Percentiles rank a stretch among this genome's conserved stretches.
Conservation (phyloP, 768 basidiomycete species). For the Psilocybe azurescens region DNA sequence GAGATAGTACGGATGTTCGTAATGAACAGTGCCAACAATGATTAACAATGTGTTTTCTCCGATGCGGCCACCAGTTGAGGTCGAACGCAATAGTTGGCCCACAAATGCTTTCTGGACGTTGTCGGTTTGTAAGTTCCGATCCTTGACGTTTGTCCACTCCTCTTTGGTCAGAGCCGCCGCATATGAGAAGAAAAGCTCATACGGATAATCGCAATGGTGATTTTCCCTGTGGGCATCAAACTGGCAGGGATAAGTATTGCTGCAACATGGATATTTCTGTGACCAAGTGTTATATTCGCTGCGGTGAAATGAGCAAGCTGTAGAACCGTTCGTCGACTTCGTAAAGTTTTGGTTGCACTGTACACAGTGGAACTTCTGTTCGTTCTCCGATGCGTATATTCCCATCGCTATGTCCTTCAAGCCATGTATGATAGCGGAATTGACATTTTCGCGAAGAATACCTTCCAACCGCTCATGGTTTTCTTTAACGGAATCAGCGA, state of each 20-base stretch:
- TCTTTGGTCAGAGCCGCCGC: conserved; percentile 35
- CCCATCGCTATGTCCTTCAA: conserved; percentile 40
- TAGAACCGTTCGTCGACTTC: conserved; percentile 41
- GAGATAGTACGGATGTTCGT: conserved; percentile 39
- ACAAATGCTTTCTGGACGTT: conserved; percentile 32
- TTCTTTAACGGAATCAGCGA: conserved; percentile 38
- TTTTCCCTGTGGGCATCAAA: conserved; percentile 38
- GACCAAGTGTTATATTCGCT: conserved; percentile 39
- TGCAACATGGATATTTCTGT: conserved; percentile 41
- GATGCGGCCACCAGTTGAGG: conserved; percentile 33
- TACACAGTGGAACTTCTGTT: conserved; percentile 43
- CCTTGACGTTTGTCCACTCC: conserved; percentile 37
- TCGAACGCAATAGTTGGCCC: conserved; percentile 39
- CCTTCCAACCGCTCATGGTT: conserved; percentile 36
- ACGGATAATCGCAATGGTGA: conserved; percentile 48
- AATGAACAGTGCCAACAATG: conserved; percentile 38
- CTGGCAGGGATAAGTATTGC: conserved; percentile 39
- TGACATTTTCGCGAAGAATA: conserved; percentile 38
- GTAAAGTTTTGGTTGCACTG: conserved; percentile 45
- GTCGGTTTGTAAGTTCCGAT: conserved; percentile 40
- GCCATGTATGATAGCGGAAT: conserved; percentile 38
- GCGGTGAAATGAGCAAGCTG: conserved; percentile 44
- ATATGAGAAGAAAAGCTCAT: conserved; percentile 42
- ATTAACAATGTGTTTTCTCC: conserved; percentile 42
- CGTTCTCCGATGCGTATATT: conserved; percentile 37